Percentiles rank a stretch among this genome's conserved stretches.
Conservation (phyloP, 331 rosid species). For the Acacia pycnantha region DNA sequence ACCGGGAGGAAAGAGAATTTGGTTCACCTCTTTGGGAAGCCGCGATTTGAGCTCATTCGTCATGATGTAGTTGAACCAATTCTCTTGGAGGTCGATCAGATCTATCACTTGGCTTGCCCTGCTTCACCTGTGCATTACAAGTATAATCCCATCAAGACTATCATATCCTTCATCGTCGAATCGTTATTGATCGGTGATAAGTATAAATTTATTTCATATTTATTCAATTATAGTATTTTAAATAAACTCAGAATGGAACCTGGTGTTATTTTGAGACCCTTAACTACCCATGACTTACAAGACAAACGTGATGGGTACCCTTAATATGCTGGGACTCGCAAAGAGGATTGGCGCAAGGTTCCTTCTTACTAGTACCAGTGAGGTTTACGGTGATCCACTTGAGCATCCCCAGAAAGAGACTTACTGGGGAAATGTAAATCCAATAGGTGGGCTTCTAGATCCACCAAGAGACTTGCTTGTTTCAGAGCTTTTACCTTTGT, state of each 20-base stretch:
- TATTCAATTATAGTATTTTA: not conserved
- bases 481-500: not conserved
- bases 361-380: slow-evolving; percentile 94
- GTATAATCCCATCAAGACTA: slow-evolving; percentile 72
- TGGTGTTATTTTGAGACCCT: slow-evolving; percentile 37
- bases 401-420: slow-evolving; percentile 99
- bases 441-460: slow-evolving; percentile 66
- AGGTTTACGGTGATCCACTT: slow-evolving; percentile 96
- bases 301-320: slow-evolving; percentile 99
- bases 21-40: slow-evolving; percentile 77
- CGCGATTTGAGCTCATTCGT: slow-evolving; percentile 89
- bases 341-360: slow-evolving; percentile 97
- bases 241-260: not conserved
- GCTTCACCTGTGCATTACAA: slow-evolving; percentile 98
- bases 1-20: slow-evolving; percentile 89
- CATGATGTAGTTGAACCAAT: slow-evolving; percentile 97
- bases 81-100: slow-evolving; percentile 94
- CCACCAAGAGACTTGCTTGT: not conserved
- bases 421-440: slow-evolving; percentile 99
- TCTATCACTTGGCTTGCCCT: slow-evolving; percentile 98
- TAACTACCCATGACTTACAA: slow-evolving; percentile 59
- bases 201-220: not conserved
- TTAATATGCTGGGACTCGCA: slow-evolving; percentile 95
- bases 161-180: slow-evolving; percentile 36
- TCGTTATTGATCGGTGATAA: not conserved